phyloP scores from a whole-genome alignment of 148 eudicot species.

The Amaranthus cruentus region DNA sequence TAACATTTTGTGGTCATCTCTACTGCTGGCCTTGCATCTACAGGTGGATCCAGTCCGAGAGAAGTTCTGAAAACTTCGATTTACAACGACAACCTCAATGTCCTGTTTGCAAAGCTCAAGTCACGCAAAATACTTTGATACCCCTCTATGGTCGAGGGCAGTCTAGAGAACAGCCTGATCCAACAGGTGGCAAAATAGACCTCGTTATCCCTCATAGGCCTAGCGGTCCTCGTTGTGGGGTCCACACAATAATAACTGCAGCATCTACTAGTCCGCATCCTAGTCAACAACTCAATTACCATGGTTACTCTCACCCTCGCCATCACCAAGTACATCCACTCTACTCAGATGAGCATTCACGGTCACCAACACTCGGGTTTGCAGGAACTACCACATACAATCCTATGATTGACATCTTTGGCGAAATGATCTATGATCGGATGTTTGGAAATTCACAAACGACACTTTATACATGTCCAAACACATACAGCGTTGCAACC shows the following conservation, averaged over 20 bases:
- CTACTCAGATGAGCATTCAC: constrained; percentile 16
- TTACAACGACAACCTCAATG: constrained; percentile 43
- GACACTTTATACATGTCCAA: constrained; percentile 33
- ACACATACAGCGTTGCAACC: constrained; percentile 35
- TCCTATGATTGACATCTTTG: constrained; percentile 54
- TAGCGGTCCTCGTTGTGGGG: constrained; percentile 34
- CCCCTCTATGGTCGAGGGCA: constrained; percentile 74
- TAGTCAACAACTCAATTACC: constrained; percentile 27
- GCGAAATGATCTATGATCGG: constrained; percentile 60
- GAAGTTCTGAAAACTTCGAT: constrained; percentile 7
- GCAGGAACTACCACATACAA: constrained; percentile 36
- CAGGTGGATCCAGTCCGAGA: constrained; percentile 57
- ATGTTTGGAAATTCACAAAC: constrained; percentile 52
- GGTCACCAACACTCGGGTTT: constrained; percentile 24
- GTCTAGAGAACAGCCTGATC: constrained; percentile 29
- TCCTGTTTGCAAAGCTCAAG: constrained; percentile 79
- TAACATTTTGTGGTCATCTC: constrained; percentile 88
- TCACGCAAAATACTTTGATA: constrained; percentile 47
- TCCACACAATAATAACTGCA: constrained; percentile 14
- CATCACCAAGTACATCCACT: constrained; percentile 16
- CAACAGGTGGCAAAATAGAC: constrained; percentile 23
- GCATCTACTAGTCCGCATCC: constrained; percentile 24
- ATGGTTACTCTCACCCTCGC: constrained; percentile 9
- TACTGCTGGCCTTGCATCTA: constrained; percentile 97
- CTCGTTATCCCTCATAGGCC: constrained; percentile 55